Evolutionary conservation across 2,329 filamentous ascomycete species (phyloP).

Genomic region (Intubia oerlemansii): DNA sequence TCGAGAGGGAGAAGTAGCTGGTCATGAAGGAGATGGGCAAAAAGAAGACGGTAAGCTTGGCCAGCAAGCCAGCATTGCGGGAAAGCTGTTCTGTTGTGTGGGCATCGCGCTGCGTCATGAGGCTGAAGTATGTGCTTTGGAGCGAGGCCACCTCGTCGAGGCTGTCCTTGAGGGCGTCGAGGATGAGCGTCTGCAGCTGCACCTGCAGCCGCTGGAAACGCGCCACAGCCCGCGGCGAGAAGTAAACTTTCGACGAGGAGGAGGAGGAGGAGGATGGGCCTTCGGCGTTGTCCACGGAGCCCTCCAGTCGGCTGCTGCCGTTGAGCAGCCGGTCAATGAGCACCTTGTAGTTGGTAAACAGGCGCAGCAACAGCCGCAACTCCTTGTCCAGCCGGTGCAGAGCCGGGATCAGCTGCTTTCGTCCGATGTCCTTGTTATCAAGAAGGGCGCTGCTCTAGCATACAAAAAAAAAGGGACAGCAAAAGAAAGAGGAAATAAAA

Average conservation of each 20-base stretch:
- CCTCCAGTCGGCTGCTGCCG: no score
- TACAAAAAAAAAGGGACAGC: background rate
- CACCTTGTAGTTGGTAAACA: conserved; percentile 38
- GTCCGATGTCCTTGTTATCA: conserved; percentile 11
- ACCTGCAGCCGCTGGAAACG: conserved; percentile 38
- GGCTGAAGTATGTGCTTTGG: conserved; percentile 57
- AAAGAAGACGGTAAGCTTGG: conserved; percentile 57
- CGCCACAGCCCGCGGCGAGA: no score
- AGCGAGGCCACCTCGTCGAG: conserved; percentile 50
- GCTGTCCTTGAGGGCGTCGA: conserved; percentile 39
- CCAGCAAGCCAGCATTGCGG: conserved; percentile 47
- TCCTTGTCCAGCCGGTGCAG: conserved; percentile 39
- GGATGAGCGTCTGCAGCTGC: conserved; percentile 35
- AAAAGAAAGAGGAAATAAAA: background rate
- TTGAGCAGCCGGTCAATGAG: conserved; percentile 36
- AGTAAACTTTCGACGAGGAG: no score
- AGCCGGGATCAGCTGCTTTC: conserved; percentile 26
- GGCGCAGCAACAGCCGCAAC: conserved; percentile 34
- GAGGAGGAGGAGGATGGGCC: no score
- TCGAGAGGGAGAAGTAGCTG: conserved; percentile 49
- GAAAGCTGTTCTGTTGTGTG: conserved; percentile 51
- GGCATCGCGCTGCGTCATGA: conserved; percentile 56
- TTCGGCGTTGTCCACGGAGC: no score
- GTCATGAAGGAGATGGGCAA: conserved; percentile 57
- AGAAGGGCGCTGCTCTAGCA: background rate